Conservation (phyloP, 2,329 filamentous ascomycete species). For the Apiospora phragmitis region DNA sequence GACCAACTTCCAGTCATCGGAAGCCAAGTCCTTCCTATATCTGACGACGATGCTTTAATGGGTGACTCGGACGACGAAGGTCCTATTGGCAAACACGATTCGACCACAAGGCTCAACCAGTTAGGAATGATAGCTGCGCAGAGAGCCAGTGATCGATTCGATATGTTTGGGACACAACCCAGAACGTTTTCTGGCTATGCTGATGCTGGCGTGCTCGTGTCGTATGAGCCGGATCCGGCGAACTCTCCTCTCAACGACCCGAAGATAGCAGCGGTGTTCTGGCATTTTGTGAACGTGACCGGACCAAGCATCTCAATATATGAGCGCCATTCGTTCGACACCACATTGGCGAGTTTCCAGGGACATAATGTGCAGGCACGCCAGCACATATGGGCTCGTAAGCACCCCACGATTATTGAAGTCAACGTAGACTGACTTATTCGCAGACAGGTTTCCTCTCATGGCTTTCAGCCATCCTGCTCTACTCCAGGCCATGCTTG, state of each 20-base stretch:
- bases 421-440: not conserved
- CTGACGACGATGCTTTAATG: constrained; percentile 60
- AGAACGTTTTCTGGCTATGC: constrained; percentile 51
- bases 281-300: constrained; percentile 88
- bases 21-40: constrained; percentile 37
- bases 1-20: not conserved
- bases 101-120: constrained; percentile 39
- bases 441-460: constrained; percentile 73
- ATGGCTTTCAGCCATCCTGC: constrained; percentile 83
- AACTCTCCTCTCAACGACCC: constrained; percentile 77
- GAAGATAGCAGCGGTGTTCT: constrained; percentile 80
- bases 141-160: constrained; percentile 36
- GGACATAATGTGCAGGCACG: constrained; percentile 62
- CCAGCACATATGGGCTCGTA: constrained; percentile 61
- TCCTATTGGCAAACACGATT: constrained; percentile 38
- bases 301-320: constrained; percentile 85
- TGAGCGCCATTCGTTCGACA: constrained; percentile 77
- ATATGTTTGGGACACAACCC: constrained; percentile 46
- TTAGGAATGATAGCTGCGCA: constrained; percentile 41
- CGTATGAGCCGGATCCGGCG: constrained; percentile 64
- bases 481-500: constrained; percentile 86
- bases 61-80: constrained; percentile 61
- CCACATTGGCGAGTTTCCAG: constrained; percentile 61
- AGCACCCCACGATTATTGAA: constrained; percentile 9
- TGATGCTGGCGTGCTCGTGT: constrained; percentile 55